These are phyloP conservation scores for Blastocystis sp. DNA, from an alignment of 352 stramenopile species.

Conservation along the genomic window DNA sequence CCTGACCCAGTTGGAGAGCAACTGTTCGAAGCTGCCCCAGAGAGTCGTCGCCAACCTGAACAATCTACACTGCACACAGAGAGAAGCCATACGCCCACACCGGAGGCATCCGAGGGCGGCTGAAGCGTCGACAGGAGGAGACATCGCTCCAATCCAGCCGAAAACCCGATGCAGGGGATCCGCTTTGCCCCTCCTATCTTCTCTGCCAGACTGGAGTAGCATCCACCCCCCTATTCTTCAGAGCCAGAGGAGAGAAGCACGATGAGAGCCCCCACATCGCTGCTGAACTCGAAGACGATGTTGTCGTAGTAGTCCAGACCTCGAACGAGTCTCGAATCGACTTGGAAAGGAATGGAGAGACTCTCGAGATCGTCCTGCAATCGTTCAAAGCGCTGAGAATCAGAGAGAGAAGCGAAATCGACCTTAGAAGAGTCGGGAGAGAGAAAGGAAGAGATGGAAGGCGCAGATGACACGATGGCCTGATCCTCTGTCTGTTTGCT, in stretches of 20 bases:
- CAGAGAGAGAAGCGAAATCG: background rate
- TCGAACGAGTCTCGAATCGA: conserved; percentile 17
- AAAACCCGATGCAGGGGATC: conserved; percentile 55
- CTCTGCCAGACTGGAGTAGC: background rate
- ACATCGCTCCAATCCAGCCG: conserved; percentile 31
- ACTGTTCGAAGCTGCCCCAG: background rate
- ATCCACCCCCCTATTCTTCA: conserved; percentile 5
- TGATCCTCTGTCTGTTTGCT: conserved; percentile 23
- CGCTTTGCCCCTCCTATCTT: background rate
- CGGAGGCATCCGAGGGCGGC: background rate
- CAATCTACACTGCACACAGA: background rate
- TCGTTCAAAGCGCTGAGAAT: background rate
- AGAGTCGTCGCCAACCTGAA: background rate
- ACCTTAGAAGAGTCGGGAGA: background rate
- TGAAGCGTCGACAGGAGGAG: background rate
- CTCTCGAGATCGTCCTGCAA: background rate
- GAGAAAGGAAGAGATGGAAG: conserved; percentile 2
- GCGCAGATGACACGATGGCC: background rate
- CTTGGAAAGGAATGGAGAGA: background rate
- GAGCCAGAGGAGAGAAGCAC: background rate
- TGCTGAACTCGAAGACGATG: conserved; percentile 40
- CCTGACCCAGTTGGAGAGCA: background rate
- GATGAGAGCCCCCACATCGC: background rate
- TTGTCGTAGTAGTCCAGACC: conserved; percentile 60
- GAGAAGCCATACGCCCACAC: background rate